Conservation (phyloP, 306 rosid genomes). For the Astragalus membranaceus region DNA sequence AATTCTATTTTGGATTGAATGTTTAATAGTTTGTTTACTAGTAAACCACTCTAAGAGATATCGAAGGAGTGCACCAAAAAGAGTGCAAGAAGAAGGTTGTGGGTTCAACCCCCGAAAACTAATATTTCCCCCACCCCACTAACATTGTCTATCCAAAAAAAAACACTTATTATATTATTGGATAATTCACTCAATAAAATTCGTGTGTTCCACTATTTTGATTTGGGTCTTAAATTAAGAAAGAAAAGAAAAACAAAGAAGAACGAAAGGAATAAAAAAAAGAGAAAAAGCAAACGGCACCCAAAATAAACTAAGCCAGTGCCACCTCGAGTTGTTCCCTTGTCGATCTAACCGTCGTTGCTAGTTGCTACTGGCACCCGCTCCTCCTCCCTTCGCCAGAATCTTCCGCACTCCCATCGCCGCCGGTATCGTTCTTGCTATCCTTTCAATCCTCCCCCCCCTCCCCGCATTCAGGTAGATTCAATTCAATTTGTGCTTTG, state of each 20-base stretch:
- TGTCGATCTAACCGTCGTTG: neutral
- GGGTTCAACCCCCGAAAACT: no score
- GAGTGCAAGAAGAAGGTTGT: no score
- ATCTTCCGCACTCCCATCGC: neutral
- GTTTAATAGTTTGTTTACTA: no score
- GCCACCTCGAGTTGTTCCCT: conserved; percentile 11
- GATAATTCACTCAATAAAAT: no score
- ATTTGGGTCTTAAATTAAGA: no score
- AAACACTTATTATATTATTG: no score
- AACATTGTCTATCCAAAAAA: no score
- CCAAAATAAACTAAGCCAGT: neutral
- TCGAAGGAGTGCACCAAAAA: no score
- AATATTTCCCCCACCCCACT: no score
- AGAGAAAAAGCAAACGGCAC: neutral
- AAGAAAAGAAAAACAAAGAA: neutral
- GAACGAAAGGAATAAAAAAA: neutral
- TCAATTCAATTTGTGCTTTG: neutral
- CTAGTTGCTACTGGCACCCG: neutral
- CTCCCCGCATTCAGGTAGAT: neutral
- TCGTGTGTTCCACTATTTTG: no score
- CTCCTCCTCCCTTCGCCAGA: neutral
- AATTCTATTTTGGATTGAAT: no score
- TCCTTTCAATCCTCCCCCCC: neutral
- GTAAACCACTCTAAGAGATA: no score
- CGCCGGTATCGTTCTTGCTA: neutral